Evolutionary conservation across 108 stramenopile species (phyloP).

Genomic region (Mayamaea pseudoterrestris): DNA sequence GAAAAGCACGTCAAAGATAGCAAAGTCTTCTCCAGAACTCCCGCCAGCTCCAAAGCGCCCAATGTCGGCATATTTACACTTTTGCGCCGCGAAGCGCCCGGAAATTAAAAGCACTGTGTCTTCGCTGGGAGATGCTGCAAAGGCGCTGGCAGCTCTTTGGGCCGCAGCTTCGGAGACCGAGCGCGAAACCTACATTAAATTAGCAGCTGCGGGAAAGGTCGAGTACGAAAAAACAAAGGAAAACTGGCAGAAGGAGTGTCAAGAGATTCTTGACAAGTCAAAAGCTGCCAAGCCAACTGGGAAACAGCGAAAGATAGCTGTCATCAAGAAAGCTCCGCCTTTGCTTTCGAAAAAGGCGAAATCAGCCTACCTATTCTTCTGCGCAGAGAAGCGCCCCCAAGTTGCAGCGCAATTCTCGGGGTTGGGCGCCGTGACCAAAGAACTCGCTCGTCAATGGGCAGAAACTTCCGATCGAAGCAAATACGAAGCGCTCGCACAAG

Average conservation of each 20-base stretch:
- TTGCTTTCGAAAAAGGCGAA: conserved; percentile 9
- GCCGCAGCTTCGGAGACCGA: conserved; percentile 8
- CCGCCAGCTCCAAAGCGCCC: conserved; percentile 23
- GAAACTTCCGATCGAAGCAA: conserved; percentile 9
- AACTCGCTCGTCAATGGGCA: conserved; percentile 37
- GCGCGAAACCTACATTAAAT: conserved; percentile 8
- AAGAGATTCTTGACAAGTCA: not conserved
- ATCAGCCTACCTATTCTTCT: conserved; percentile 37
- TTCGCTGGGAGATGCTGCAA: conserved; percentile 20
- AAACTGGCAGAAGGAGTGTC: conserved; percentile 16
- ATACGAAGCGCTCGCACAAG: conserved; percentile 18
- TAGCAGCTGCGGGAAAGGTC: conserved; percentile 11
- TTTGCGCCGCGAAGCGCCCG: conserved; percentile 26
- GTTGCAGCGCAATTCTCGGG: conserved; percentile 14
- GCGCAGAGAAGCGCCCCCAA: conserved; percentile 30
- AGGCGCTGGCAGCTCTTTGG: conserved; percentile 16
- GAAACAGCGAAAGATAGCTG: conserved; percentile 3
- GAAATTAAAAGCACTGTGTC: conserved; percentile 7
- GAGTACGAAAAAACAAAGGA: conserved; percentile 9
- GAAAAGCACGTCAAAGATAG: not conserved
- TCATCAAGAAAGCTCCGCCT: not conserved
- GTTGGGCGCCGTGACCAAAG: conserved; percentile 40
- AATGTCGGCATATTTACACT: conserved; percentile 23
- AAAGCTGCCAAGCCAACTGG: conserved; percentile 2
- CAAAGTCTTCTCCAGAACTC: not conserved